These are phyloP conservation scores for Acephala macrosclerotiorum DNA, from an alignment of 2,329 filamentous ascomycete genomes.

Conservation along the genomic window DNA sequence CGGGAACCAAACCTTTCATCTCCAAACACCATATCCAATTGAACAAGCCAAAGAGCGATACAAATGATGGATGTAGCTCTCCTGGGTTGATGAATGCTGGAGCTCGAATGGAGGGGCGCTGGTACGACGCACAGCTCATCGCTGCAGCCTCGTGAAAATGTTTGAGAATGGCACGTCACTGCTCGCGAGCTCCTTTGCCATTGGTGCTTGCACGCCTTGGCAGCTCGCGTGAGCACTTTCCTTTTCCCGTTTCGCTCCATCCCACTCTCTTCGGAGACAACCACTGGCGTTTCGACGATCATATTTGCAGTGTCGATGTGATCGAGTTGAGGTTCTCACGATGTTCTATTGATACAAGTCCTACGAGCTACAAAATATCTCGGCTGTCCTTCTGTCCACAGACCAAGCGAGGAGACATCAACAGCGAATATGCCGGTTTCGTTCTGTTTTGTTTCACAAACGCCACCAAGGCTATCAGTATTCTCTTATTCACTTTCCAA, in stretches of 20 bases:
- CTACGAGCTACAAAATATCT: no score
- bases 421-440: no score
- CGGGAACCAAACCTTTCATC: background rate
- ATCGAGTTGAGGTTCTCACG: no score
- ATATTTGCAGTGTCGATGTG: no score
- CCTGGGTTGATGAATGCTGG: background rate
- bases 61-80: background rate
- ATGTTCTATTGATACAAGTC: no score
- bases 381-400: no score
- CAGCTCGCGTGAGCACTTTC: conserved; percentile 14
- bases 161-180: background rate
- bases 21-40: background rate
- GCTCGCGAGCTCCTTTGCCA: conserved; percentile 6
- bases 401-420: no score
- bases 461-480: no score
- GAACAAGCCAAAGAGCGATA: background rate
- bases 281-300: no score
- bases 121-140: background rate
- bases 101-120: background rate
- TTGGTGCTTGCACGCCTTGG: background rate
- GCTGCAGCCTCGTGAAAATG: conserved; percentile 3
- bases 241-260: conserved; percentile 5
- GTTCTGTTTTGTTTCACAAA: no score
- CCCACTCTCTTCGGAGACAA: background rate
- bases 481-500: no score